Conservation (phyloP, 305 asterid genomes). For the Salvia sclarea region DNA sequence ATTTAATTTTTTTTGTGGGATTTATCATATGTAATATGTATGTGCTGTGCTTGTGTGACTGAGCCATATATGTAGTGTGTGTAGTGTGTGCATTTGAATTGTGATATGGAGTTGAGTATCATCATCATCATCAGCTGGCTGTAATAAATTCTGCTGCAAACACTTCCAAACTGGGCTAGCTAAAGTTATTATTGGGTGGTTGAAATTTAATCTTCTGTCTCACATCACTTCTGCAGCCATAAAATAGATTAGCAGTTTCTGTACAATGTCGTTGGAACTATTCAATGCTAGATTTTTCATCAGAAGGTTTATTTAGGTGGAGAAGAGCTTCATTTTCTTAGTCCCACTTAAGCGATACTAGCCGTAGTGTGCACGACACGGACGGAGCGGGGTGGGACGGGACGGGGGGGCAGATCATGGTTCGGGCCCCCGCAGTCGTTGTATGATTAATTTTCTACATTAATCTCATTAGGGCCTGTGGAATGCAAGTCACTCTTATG, state of each 20-base stretch:
- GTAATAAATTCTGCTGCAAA: constrained; percentile 43
- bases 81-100: background rate
- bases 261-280: constrained; percentile 51
- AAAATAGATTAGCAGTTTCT: constrained; percentile 37
- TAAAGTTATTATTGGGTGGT: constrained; percentile 43
- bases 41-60: background rate
- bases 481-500: background rate
- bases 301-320: constrained; percentile 15
- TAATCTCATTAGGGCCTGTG: background rate
- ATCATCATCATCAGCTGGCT: constrained; percentile 43
- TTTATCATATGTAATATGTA: too few relatives aligned
- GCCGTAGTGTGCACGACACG: background rate
- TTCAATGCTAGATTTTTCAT: constrained; percentile 36
- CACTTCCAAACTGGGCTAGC: constrained; percentile 26
- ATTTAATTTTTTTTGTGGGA: background rate
- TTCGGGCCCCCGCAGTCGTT: background rate
- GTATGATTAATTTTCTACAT: background rate
- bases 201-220: constrained; percentile 45
- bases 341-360: background rate
- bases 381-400: too few relatives aligned
- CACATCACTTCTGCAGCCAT: constrained; percentile 39
- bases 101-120: constrained; percentile 24
- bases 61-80: background rate
- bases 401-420: background rate
- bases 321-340: background rate